Base-by-base conservation (phyloP, 208 protist species). In the Crithidia thermophila region DNA sequence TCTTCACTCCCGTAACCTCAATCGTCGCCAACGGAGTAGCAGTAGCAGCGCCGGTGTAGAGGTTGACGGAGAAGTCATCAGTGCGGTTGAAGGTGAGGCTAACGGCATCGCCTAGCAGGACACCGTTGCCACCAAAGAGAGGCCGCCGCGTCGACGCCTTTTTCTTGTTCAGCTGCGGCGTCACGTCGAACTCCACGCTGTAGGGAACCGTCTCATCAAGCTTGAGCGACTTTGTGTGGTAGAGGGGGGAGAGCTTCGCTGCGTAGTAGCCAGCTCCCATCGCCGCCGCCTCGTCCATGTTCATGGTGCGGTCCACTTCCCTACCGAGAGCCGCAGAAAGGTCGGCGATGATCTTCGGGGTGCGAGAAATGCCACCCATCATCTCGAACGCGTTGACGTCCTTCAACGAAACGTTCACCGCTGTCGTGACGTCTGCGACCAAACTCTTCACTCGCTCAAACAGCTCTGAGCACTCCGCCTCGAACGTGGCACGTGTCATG, bases 201-300 rank as follows among this genome's bases (percentile, higher is more conserved):
- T 80, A 85, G 13, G 84, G 83, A 10, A 90, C 70, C 16, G 67
- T 63, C 65, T 94, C 86, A 2, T 81, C 53, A 7, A 96, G 59
- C 36, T 72, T 72, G 59, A 96, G 88, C 43, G 85, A 94, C 25
- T 91, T 86, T 13, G 79, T 72, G 37, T 82, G 77, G 68, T 96
- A 97, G 55, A 80, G 70, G 34, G 84, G 73, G n/a, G 88, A 90
- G 5, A 96, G 62, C 31, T 82, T 80, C 43, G 90, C 90, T 13
- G 81, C 94, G 76, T 93, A 88, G 70, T 95, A 97, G 23, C 72
- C 87, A 2, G 94, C 89, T 47, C 93, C 93, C 21, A 96, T 74
- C 10, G 89, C 91, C 11, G 90, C 91, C 46, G 90, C 83, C 70
- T 97, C 93, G 56, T 97, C 93, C 75, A 92, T 92, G 64, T 97